Evolutionary conservation across 192 early-diverging fungal genomes (phyloP), one percentile per base, ranked within the genome.

Genomic region (Entomortierella beljakovae): DNA sequence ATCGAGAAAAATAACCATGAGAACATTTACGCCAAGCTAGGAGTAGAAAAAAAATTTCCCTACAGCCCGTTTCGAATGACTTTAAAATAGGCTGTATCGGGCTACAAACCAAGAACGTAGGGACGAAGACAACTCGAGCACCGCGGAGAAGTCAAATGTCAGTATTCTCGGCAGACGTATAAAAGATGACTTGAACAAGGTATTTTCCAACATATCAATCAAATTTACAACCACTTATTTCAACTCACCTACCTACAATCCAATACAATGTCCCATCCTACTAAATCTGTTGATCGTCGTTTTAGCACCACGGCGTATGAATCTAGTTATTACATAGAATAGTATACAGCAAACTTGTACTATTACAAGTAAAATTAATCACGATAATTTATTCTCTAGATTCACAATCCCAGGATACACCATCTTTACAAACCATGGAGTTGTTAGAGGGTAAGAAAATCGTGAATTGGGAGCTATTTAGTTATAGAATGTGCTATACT

Each of bases 241-340:
- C 35, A 37, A 58, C 32, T 55, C 29, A 46, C 43, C 15, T 46
- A 11, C 11, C 43, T 16, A 20, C 20, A 46, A 46, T 20, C 43
- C 4, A 46, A 46, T 20, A 46, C 20, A 4, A 46, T 46, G 43
- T 46, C 43, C 23, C 57, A 50, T 23, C 40, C 54, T 25, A 48
- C 29, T 1, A 66, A 56, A 1, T 54, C 75, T 10, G 75, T 79
- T 31, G 75, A 79, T 33, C 75, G 75, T 38, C 61, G 75, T 37
- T 79, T 79, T 32, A 79, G 53, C 18, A 79, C 75, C 22, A 79
- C 67, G 6, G 75, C 37, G 75, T 79, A 54, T 13, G 51, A 25
- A 3, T 20, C 22, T 5, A 40, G 10, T 26, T 34, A 6, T 26
- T 53, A 28, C 3, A 28, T 26, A 11, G 8, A 11, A 11, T 43